Evolutionary conservation across 2,329 filamentous ascomycete genomes (phyloP), one percentile per base, ranked within the genome.

Genomic region (Nothomitra cinnamomea): DNA sequence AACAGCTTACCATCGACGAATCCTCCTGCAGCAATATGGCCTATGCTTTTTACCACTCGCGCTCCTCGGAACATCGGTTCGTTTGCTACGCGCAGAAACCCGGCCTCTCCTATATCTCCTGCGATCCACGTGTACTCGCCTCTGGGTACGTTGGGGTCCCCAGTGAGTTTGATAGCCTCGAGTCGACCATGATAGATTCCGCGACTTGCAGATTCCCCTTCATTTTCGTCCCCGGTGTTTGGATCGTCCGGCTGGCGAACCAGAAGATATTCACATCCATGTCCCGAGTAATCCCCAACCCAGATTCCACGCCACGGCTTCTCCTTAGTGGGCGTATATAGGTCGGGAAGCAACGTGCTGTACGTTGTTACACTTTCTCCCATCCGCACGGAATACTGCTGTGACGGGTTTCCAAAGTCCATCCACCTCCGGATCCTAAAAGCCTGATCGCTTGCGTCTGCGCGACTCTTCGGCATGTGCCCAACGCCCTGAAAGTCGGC

Each of bases 231-330:
- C 8, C 7, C 28, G 48, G 10, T 12, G 12, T 73, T 70, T 17
- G 76, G 72, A 40, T 72, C 64, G 51, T 83, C 80, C 0, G 80
- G 80, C 62, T 98, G 92, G 59, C 87, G 72, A 47, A 96, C 71
- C 12, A 94, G 71, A 3, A 96, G 63, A 54, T 95, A 95, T 65
- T 96, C 90, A 64, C 84, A 89, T 0, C 89, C 88, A 61, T 96
- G 89, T 0, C 79, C 80, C 24, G 80, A 83, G 62, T 95, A 95
- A 64, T 95, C 89, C 0, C 89, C 89, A 15, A 88, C 83, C 85
- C 87, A 96, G 28, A 98, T 87, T 0, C 90, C 90, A 57, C 87
- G 80, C 72, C 82, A 95, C 0, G 88, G 89, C 63, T 88, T 90
- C 53, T 81, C 74, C 8, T 70, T 65, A 0, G 88, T 94, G 0